Base-by-base conservation (phyloP, 345 rosid genomes). In the Acer campestre region DNA sequence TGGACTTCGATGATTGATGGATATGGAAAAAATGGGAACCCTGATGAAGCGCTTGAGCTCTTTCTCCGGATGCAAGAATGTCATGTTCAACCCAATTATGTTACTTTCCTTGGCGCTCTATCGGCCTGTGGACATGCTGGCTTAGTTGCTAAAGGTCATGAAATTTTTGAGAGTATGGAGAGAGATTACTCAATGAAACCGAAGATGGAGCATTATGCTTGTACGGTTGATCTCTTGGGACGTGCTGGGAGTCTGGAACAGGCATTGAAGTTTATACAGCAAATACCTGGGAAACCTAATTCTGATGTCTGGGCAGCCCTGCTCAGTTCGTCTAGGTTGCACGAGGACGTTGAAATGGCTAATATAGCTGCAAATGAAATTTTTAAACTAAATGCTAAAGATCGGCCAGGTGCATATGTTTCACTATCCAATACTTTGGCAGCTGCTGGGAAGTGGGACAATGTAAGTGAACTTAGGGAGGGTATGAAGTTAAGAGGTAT, bases 1-100 rank as follows among this genome's bases (percentile, higher is more conserved):
- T 95, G 99, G 99, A 90, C 97, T 67, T 95, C 98, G 1, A 86
- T 95, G 98, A 93, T 95, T 27, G 99, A 91, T 88, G 99, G 99
- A n/a, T 92, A 87, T 68, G 99, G 98, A 11, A 93, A 91, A 84
- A 95, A 91, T 77, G 98, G 98, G 56, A 80, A 83, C 65, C 87
- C 96, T 20, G 73, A 77, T 70, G 85, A 90, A 90, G 97, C 98
- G 27, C 98, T 95, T 0, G 65, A 87, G 61, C 94, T 92, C 72
- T 95, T 95, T 67, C 0, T 65, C 74, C 58, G 46, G 78, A 92
- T 93, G 98, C 86, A 78, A 75, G 81, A 84, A 13, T 83, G 76
- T 55, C 13, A 53, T 65, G 49, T 91, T 44, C 82, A 88, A 76
- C 96, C 96, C 4, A 93, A 95, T 78, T 65, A 85, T 46, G 96